A percentile compares a stretch with the other conserved stretches of the same genome.
These are phyloP conservation scores for Borovskyia barvae DNA, from an alignment of 208 protist genomes.

Conservation along the genomic window DNA sequence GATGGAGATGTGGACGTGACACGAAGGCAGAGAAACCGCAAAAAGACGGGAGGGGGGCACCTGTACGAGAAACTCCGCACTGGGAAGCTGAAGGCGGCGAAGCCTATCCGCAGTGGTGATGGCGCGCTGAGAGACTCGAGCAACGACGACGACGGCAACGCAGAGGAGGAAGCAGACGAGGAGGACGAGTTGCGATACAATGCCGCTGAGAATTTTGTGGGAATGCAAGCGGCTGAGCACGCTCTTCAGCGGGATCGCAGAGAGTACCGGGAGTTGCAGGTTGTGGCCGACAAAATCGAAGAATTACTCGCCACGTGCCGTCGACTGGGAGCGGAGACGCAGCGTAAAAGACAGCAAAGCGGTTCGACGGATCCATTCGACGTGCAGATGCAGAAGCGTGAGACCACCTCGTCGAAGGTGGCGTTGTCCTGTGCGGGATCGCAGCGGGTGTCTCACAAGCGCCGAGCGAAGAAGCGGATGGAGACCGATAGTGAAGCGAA, in stretches of 20 bases:
- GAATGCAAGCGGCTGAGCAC: slow-evolving; percentile 62
- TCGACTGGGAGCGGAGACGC: slow-evolving; percentile 15
- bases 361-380: too few species aligned
- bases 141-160: slow-evolving; percentile 6
- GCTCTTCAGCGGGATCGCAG: slow-evolving; percentile 44
- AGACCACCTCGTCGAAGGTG: slow-evolving; percentile 1
- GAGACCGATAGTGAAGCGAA: too few species aligned
- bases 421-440: slow-evolving; percentile 14
- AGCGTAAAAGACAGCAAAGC: too few species aligned
- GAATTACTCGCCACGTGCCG: slow-evolving; percentile 54
- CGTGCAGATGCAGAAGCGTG: too few species aligned
- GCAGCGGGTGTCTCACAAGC: slow-evolving; percentile 4
- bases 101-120: slow-evolving; percentile 1
- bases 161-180: slow-evolving; percentile 24
- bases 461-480: neutral
- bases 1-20: slow-evolving; percentile 29
- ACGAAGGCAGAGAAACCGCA: slow-evolving; percentile 49
- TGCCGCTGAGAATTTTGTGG: slow-evolving; percentile 64
- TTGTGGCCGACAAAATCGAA: slow-evolving; percentile 68
- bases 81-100: slow-evolving; percentile 37
- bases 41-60: slow-evolving; percentile 51
- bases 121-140: too few species aligned
- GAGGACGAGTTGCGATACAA: slow-evolving; percentile 38
- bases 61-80: slow-evolving; percentile 79
- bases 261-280: slow-evolving; percentile 55